These are phyloP conservation scores for Solanum clarkiae DNA, from an alignment of 257 asterid genomes.

Conservation along the genomic window DNA sequence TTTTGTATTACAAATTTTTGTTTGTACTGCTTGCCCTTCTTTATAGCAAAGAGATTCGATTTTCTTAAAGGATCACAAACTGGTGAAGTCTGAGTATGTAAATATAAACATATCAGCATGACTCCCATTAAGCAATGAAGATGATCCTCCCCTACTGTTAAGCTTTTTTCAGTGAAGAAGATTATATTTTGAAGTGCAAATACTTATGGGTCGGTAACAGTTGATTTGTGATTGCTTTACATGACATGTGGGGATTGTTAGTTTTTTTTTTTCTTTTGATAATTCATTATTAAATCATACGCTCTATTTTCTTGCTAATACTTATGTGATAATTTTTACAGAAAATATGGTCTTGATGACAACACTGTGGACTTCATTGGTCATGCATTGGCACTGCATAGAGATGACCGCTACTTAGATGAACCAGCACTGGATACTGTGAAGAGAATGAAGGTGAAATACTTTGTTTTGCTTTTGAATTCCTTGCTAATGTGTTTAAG, in stretches of 20 bases:
- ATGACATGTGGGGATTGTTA: neutral
- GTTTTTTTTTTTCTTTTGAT: neutral
- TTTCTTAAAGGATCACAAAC: neutral
- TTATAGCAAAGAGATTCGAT: neutral
- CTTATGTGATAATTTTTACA: constrained; percentile 10
- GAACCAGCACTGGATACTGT: constrained; percentile 89
- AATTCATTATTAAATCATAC: neutral
- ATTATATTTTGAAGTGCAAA: neutral
- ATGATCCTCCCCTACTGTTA: neutral
- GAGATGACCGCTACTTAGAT: constrained; percentile 74
- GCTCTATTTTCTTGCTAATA: neutral
- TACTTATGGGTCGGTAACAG: neutral
- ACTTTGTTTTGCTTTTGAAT: neutral
- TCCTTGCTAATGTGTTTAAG: neutral
- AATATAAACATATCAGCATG: neutral
- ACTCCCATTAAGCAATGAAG: neutral
- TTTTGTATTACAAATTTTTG: neutral
- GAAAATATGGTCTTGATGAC: constrained; percentile 92
- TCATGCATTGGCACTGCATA: constrained; percentile 83
- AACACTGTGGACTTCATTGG: constrained; percentile 90
- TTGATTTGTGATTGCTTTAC: neutral
- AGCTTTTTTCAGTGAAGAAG: neutral
- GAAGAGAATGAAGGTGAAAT: constrained; percentile 73
- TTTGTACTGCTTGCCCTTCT: neutral
- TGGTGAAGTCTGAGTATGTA: neutral